A percentile compares a stretch with the other conserved stretches of the same genome.
phyloP scores from a whole-genome alignment of 1,284 basidiomycete genomes.

The Lentinula novae-zelandiae region DNA sequence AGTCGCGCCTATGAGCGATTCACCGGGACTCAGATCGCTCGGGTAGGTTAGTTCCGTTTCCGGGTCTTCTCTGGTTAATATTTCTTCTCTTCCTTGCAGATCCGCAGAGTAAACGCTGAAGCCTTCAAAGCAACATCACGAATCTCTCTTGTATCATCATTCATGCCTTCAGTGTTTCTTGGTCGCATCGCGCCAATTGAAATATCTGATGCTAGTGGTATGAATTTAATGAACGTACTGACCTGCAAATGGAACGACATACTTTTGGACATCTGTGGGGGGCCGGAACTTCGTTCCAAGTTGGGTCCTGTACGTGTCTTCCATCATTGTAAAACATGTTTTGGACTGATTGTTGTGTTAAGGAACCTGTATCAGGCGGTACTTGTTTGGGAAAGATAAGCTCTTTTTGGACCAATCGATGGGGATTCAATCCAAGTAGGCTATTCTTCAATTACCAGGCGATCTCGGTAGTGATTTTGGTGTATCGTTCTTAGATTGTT shows the following conservation, averaged over 20 bases:
- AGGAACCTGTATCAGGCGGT: constrained; percentile 70
- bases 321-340: neutral
- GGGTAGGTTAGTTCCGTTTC: constrained; percentile 37
- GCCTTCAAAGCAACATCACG: constrained; percentile 65
- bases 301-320: constrained; percentile 49
- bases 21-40: constrained; percentile 82
- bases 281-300: constrained; percentile 64
- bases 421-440: constrained; percentile 71
- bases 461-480: neutral
- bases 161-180: constrained; percentile 78
- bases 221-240: constrained; percentile 81
- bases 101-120: constrained; percentile 54
- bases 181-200: constrained; percentile 69
- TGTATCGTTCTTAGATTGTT: constrained; percentile 49
- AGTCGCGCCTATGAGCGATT: constrained; percentile 87
- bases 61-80: constrained; percentile 5
- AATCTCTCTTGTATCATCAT: constrained; percentile 82
- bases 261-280: constrained; percentile 61
- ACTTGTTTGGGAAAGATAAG: constrained; percentile 64
- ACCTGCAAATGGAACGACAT: constrained; percentile 67
- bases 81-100: constrained; percentile 30
- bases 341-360: neutral
- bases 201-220: constrained; percentile 84
- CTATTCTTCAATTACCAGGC: constrained; percentile 13
- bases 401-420: constrained; percentile 71